Evolutionary conservation across 805 yeast species (phyloP).

Genomic region (Candida taoyuanica): DNA sequence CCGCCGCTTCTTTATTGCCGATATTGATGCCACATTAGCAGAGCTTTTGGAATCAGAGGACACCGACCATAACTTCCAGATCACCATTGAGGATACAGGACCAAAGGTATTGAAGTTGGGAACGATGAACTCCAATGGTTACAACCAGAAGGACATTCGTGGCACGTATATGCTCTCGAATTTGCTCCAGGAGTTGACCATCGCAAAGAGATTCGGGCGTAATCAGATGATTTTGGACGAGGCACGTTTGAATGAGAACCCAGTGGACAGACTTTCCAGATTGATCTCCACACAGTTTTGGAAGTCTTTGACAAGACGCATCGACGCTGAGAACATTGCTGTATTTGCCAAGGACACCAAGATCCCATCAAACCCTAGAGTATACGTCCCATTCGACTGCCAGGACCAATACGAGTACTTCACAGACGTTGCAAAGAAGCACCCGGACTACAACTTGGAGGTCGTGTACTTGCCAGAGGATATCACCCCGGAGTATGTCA

Average conservation of each 20-base stretch:
- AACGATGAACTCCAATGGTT: slow-evolving; percentile 83
- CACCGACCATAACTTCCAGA: slow-evolving; percentile 79
- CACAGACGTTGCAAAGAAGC: slow-evolving; percentile 42
- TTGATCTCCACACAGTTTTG: slow-evolving; percentile 76
- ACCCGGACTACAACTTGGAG: slow-evolving; percentile 57
- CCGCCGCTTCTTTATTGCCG: slow-evolving; percentile 57
- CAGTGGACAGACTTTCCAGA: slow-evolving; percentile 71
- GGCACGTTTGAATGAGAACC: slow-evolving; percentile 79
- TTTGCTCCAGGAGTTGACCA: slow-evolving; percentile 80
- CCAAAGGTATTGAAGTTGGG: slow-evolving; percentile 78
- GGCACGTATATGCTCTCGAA: slow-evolving; percentile 91
- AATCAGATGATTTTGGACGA: slow-evolving; percentile 78
- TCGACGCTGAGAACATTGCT: slow-evolving; percentile 57
- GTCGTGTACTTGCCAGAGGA: slow-evolving; percentile 72
- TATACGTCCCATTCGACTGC: slow-evolving; percentile 70
- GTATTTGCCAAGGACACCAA: slow-evolving; percentile 78
- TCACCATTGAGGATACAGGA: slow-evolving; percentile 79
- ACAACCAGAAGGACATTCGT: slow-evolving; percentile 61
- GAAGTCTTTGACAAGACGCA: slow-evolving; percentile 68
- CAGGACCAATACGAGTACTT: slow-evolving; percentile 72
- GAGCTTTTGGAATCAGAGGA: slow-evolving; percentile 74
- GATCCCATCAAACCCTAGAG: slow-evolving; percentile 64
- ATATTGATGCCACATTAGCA: slow-evolving; percentile 67
- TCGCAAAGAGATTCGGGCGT: slow-evolving; percentile 78
- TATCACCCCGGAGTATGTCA: slow-evolving; percentile 73